phyloP scores from a whole-genome alignment of 805 yeast species.

The Starmerella apicola region DNA sequence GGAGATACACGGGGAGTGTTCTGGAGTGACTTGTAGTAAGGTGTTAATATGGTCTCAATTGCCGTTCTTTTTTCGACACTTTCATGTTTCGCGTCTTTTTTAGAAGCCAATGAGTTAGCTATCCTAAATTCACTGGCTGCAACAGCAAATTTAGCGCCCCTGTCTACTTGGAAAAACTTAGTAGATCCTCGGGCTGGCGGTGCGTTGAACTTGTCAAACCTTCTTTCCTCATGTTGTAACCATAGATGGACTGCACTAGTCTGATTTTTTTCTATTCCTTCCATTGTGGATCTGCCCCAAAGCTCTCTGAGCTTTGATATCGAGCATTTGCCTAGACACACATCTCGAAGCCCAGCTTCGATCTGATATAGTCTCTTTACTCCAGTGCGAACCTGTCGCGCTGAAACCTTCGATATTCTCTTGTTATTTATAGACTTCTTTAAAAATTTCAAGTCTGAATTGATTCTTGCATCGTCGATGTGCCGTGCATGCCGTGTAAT shows the following conservation, averaged over 20 bases:
- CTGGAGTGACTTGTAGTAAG: slow-evolving; percentile 4
- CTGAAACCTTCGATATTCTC: background rate
- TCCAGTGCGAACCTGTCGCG: slow-evolving; percentile 1
- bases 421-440: background rate
- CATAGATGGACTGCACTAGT: slow-evolving; percentile 5
- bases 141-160: slow-evolving; percentile 4
- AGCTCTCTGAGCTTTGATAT: background rate
- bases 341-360: slow-evolving; percentile 14
- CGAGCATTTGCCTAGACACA: slow-evolving; percentile 2
- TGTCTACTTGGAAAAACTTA: slow-evolving; percentile 3
- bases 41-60: slow-evolving; percentile 18
- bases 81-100: background rate
- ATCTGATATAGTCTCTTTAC: slow-evolving; percentile 6
- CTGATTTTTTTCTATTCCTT: slow-evolving; percentile 9
- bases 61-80: background rate
- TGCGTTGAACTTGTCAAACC: slow-evolving; percentile 16
- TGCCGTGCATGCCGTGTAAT: slow-evolving; percentile 8
- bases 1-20: slow-evolving; percentile 6
- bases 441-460: background rate
- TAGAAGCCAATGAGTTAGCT: background rate
- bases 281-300: background rate
- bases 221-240: slow-evolving; percentile 15
- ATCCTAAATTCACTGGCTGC: background rate
- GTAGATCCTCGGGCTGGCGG: slow-evolving; percentile 11
- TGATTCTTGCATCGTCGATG: background rate